These are phyloP conservation scores for Nidularia sp. DNA, from an alignment of 768 basidiomycete species.

Conservation along the genomic window DNA sequence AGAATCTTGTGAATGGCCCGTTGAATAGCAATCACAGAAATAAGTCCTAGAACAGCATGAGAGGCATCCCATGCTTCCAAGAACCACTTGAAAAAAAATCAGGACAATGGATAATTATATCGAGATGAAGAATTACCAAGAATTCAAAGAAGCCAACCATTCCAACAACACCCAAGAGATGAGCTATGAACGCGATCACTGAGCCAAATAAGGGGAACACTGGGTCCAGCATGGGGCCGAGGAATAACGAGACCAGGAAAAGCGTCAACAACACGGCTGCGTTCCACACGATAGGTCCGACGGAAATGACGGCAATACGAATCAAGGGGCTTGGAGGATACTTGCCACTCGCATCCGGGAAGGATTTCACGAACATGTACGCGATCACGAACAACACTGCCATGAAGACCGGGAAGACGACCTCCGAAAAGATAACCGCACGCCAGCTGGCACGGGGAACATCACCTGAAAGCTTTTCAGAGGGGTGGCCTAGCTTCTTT, in stretches of 20 bases:
- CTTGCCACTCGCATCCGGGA: slow-evolving; percentile 58
- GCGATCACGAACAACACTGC: slow-evolving; percentile 83
- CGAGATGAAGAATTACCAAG: slow-evolving; percentile 52
- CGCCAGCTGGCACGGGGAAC: slow-evolving; percentile 93
- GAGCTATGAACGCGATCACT: slow-evolving; percentile 87
- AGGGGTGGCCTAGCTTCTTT: slow-evolving; percentile 94
- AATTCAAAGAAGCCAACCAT: slow-evolving; percentile 96
- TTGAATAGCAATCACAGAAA: slow-evolving; percentile 88
- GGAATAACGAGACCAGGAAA: slow-evolving; percentile 88
- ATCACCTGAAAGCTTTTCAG: slow-evolving; percentile 94
- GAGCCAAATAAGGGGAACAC: slow-evolving; percentile 89
- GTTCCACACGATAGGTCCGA: slow-evolving; percentile 96
- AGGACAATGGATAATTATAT: slow-evolving; percentile 4
- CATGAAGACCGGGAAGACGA: slow-evolving; percentile 82
- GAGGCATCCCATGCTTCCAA: slow-evolving; percentile 88
- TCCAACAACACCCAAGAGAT: slow-evolving; percentile 76
- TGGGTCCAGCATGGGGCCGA: slow-evolving; percentile 86
- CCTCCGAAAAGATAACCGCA: slow-evolving; percentile 82
- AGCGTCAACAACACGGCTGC: slow-evolving; percentile 80
- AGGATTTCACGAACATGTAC: slow-evolving; percentile 91
- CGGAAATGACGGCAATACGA: slow-evolving; percentile 87
- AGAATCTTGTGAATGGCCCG: slow-evolving; percentile 90
- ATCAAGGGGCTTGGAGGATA: slow-evolving; percentile 81
- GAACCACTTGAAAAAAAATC: slow-evolving; percentile 67
- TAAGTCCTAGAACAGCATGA: slow-evolving; percentile 90